Percentiles rank a stretch among this genome's conserved stretches.
These are phyloP conservation scores for Termitomyces sp. DNA, from an alignment of 768 basidiomycete genomes.

Conservation along the genomic window DNA sequence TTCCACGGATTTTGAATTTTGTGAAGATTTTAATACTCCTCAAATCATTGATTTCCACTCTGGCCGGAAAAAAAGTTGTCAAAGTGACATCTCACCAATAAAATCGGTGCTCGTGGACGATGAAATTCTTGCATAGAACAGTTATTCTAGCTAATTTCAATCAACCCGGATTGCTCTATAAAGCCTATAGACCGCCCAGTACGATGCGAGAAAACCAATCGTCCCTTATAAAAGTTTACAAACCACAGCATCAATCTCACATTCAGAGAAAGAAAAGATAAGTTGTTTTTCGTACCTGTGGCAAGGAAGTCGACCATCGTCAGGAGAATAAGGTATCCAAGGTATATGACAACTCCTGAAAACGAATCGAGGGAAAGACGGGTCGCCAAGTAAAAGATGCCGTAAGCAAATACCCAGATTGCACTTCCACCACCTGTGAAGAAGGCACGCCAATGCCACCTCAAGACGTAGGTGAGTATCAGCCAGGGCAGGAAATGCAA, in stretches of 20 bases:
- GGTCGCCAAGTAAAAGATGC: slow-evolving; percentile 83
- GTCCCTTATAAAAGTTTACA: slow-evolving; percentile 50
- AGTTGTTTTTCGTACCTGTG: slow-evolving; percentile 49
- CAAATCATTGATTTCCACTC: too few species aligned
- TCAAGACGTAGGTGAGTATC: slow-evolving; percentile 18
- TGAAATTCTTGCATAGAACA: background rate
- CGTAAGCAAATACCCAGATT: slow-evolving; percentile 87
- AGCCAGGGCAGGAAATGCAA: background rate
- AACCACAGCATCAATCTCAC: background rate
- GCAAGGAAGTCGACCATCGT: slow-evolving; percentile 82
- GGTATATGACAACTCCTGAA: slow-evolving; percentile 76
- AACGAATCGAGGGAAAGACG: slow-evolving; percentile 82
- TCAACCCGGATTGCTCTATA: slow-evolving; percentile 83
- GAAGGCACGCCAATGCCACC: slow-evolving; percentile 98
- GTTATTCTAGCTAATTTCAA: slow-evolving; percentile 20
- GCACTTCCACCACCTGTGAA: slow-evolving; percentile 88
- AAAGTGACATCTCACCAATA: background rate
- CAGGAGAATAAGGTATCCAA: slow-evolving; percentile 86
- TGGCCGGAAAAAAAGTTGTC: too few species aligned
- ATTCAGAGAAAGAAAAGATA: background rate
- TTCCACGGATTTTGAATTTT: too few species aligned
- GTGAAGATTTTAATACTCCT: too few species aligned
- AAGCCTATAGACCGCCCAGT: slow-evolving; percentile 83
- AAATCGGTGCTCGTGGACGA: background rate
- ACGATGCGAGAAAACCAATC: slow-evolving; percentile 87